Evolutionary conservation across 768 basidiomycete species (phyloP).

Genomic region (Lentinula detonsa): DNA sequence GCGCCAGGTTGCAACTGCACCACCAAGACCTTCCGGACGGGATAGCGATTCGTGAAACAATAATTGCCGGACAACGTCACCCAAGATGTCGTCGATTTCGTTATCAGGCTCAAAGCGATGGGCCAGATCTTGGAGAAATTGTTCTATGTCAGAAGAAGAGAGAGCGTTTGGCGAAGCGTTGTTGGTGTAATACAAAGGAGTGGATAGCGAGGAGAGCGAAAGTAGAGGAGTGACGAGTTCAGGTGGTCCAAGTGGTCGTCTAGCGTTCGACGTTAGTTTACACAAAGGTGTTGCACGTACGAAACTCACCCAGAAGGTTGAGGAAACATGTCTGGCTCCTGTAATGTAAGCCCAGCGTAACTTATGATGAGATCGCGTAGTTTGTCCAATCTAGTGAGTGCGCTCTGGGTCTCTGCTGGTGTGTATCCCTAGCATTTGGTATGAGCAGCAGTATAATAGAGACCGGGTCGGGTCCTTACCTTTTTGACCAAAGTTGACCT

Average conservation of each 20-base stretch:
- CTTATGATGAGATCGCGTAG: constrained; percentile 79
- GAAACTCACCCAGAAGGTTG: constrained; percentile 64
- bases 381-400: constrained; percentile 62
- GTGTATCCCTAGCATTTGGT: constrained; percentile 42
- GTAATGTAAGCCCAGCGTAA: constrained; percentile 83
- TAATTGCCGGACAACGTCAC: constrained; percentile 57
- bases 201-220: constrained; percentile 60
- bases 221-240: constrained; percentile 85
- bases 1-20: constrained; percentile 81
- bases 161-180: constrained; percentile 45
- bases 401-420: constrained; percentile 56
- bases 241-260: constrained; percentile 65
- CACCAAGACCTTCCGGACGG: constrained; percentile 62
- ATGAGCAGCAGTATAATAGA: background rate
- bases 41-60: constrained; percentile 62
- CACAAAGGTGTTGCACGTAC: background rate
- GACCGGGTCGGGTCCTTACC: constrained; percentile 26
- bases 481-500: constrained; percentile 54
- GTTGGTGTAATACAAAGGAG: constrained; percentile 52
- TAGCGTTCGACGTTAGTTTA: constrained; percentile 17
- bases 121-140: constrained; percentile 80
- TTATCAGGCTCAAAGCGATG: constrained; percentile 74
- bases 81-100: constrained; percentile 76
- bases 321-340: constrained; percentile 93
- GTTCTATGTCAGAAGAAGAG: constrained; percentile 61